Conservation (phyloP, 2,329 filamentous ascomycete genomes). For the Colletotrichum shisoi region DNA sequence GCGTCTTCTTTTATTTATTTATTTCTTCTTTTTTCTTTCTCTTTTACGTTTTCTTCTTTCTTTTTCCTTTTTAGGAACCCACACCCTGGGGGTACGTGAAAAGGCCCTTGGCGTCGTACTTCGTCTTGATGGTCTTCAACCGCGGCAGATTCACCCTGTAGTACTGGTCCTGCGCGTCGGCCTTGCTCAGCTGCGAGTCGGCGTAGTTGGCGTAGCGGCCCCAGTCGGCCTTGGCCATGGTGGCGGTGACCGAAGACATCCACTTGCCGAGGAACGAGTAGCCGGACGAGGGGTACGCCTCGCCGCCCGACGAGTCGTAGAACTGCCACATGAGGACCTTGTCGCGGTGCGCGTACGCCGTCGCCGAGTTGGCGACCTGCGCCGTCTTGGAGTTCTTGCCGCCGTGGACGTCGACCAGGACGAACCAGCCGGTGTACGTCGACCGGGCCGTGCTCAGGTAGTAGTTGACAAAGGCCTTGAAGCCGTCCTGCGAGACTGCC, state of each 20-base stretch:
- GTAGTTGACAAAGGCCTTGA: slow-evolving; percentile 44
- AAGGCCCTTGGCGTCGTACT: slow-evolving; percentile 52
- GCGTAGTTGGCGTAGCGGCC: slow-evolving; percentile 64
- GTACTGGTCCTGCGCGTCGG: slow-evolving; percentile 59
- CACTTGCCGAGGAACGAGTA: slow-evolving; percentile 53
- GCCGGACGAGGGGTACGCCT: slow-evolving; percentile 48
- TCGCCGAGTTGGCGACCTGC: slow-evolving; percentile 41
- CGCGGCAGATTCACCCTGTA: slow-evolving; percentile 53
- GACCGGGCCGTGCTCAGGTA: slow-evolving; percentile 43
- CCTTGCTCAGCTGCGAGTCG: slow-evolving; percentile 57
- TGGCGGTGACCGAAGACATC: slow-evolving; percentile 50
- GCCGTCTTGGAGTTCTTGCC: slow-evolving; percentile 51
- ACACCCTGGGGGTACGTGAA: slow-evolving; percentile 53
- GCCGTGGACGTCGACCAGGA: slow-evolving; percentile 49
- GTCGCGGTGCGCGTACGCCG: slow-evolving; percentile 53
- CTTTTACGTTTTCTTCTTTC: neutral
- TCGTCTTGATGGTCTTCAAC: slow-evolving; percentile 51
- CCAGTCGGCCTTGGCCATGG: slow-evolving; percentile 50
- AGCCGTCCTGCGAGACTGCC: slow-evolving; percentile 41
- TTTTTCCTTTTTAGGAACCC: neutral
- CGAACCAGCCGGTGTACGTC: slow-evolving; percentile 45
- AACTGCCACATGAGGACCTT: slow-evolving; percentile 62
- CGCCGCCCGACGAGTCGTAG: slow-evolving; percentile 50
- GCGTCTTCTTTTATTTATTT: too few relatives aligned
- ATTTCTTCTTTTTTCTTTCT: too few relatives aligned